Percentiles rank a stretch among this genome's conserved stretches.
Evolutionary conservation across 805 yeast genomes (phyloP).

Genomic region (Starmerella stigmatis): DNA sequence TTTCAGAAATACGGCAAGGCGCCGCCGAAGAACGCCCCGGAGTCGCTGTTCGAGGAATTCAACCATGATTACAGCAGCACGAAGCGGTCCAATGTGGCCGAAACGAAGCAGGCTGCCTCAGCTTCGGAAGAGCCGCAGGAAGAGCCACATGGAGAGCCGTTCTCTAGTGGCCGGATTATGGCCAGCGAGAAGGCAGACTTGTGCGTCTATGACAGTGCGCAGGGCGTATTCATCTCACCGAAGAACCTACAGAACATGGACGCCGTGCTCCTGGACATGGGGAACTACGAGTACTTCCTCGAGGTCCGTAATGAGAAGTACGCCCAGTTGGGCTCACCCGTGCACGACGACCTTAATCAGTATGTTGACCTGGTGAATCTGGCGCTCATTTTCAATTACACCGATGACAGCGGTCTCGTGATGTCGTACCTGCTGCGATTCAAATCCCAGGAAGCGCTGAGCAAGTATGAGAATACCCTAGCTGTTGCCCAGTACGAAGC

Average conservation of each 20-base stretch:
- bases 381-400: constrained; percentile 59
- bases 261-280: constrained; percentile 38
- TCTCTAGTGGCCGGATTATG: constrained; percentile 18
- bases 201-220: constrained; percentile 46
- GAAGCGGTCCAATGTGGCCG: not conserved
- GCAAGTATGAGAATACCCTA: constrained; percentile 43
- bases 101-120: not conserved
- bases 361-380: constrained; percentile 47
- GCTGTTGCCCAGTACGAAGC: constrained; percentile 53
- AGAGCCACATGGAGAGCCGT: not conserved
- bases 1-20: constrained; percentile 56
- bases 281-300: constrained; percentile 45
- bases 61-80: constrained; percentile 30
- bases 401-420: constrained; percentile 33
- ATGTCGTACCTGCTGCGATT: constrained; percentile 60
- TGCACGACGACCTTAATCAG: constrained; percentile 50
- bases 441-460: constrained; percentile 33
- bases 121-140: too few species aligned
- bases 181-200: constrained; percentile 33
- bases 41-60: constrained; percentile 59
- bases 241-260: constrained; percentile 22
- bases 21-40: constrained; percentile 37
- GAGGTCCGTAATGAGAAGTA: constrained; percentile 32
- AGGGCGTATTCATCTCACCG: constrained; percentile 39
- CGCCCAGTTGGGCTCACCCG: constrained; percentile 33